Base-by-base conservation (phyloP, 495 filamentous ascomycete genomes). In the Aspergillus steynii region DNA sequence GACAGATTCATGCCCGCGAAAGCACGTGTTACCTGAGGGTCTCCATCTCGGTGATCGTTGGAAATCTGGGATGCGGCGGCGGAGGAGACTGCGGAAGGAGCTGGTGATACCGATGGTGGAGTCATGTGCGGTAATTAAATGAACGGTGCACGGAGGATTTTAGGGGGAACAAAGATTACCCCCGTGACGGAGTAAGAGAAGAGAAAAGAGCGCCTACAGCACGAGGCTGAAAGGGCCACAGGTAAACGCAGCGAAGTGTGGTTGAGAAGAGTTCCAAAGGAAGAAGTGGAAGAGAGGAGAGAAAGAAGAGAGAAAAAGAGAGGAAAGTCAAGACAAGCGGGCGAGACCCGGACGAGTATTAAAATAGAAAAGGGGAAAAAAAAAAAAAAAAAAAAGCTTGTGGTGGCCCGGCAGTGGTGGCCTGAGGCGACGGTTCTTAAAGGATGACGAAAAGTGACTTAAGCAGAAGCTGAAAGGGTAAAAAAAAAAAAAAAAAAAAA, bases 1-100 rank as follows among this genome's bases (percentile, higher is more conserved):
- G 77, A 77, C 67, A 79, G 64, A 61, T 74, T 71, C 69, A 80
- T 77, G 76, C 74, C 78, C 72, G 75, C 74, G n/a, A 79, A 51
- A 68, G 77, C 74, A 46, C 73, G 73, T 75, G 74, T 77, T 75
- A 79, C 73, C 76, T 75, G 67, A 64, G 68, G 66, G 49, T 79
- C 77, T 71, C 76, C 76, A 79, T 79, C 72, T 63, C 70, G 68
- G 57, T 63, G 66, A 60, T 78, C 73, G 67, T 67, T 65, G 28
- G 69, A 79, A 53, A 77, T 69, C 68, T 74, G 71, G 58, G 77
- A 79, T 45, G 74, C 65, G 59, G 77, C 72, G 60, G 75, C 68
- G 53, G 78, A 80, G 60, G 77, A 78, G 69, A 78, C 68, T 70
- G 77, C 69, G 66, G 77, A 79, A 61, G 76, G 74, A 65, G 70